Evolutionary conservation across 2,329 filamentous ascomycete genomes (phyloP).

Genomic region (Colletotrichum endophyticum): DNA sequence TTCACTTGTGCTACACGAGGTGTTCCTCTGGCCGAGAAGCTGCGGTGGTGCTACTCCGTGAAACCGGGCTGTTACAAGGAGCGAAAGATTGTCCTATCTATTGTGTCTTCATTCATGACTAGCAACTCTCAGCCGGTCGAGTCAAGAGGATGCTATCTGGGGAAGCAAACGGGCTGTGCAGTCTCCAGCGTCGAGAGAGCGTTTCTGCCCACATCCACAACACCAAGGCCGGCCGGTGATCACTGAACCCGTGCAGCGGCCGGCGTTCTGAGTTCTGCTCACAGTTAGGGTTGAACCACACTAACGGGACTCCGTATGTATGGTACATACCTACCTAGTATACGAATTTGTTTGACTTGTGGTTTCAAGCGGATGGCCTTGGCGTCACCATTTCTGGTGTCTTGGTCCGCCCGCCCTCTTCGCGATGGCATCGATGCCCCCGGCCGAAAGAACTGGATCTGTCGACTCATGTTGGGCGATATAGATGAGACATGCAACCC

Average conservation of each 20-base stretch:
- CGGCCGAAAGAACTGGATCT: neutral
- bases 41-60: neutral
- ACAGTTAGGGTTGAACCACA: neutral
- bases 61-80: slow-evolving; percentile 4
- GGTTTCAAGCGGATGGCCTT: slow-evolving; percentile 5
- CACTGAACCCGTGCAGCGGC: neutral
- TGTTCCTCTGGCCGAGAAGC: neutral
- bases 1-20: neutral
- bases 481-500: slow-evolving; percentile 15
- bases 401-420: neutral
- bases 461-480: slow-evolving; percentile 6
- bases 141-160: neutral
- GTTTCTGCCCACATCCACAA: neutral
- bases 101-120: slow-evolving; percentile 1
- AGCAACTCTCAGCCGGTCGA: neutral
- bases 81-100: neutral
- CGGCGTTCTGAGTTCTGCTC: neutral
- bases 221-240: neutral
- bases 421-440: neutral
- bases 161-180: neutral
- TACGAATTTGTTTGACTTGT: neutral
- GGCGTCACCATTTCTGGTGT: slow-evolving; percentile 5
- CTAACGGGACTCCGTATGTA: neutral
- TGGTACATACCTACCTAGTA: neutral
- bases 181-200: neutral